Evolutionary conservation across 176 grass and related monocot species (phyloP), one percentile per base, ranked within the genome.

Genomic region (Otatea glauca): DNA sequence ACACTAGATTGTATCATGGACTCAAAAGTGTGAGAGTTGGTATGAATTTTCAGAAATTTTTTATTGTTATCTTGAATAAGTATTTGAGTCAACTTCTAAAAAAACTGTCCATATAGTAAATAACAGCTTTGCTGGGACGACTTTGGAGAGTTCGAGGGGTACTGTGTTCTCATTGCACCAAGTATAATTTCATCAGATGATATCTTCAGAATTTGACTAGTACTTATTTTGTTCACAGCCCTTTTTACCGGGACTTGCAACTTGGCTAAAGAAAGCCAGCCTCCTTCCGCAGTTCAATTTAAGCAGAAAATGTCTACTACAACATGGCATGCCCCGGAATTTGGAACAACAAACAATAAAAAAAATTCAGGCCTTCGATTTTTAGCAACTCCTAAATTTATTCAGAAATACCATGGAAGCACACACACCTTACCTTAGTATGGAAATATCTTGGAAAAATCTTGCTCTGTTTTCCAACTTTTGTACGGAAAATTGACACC

Each of bases 161-260:
- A 38, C n/a, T 25, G 24, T 21, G 47, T 4, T 45, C 8, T 84
- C 64, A 70, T 45, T 37, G 4, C 63, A 47, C 45, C 37, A 8
- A 65, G 14, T 37, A 38, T 10, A 25, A 11, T 62, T 3, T 62
- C 79, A 39, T 74, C 21, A 3, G 24, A 25, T 21, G 17, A 56
- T 56, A 64, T 37, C 59, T 48, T 37, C 7, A 55, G 12, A 47
- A 78, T 84, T 72, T 65, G 66, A 88, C 65, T 5, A 48, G 20
- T 64, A 39, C 25, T 86, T 32, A 5, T 82, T 82, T 74, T 9
- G 75, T 16, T 43, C 72, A 68, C 72, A 68, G 42, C 29, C 29
- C 29, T 68, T 83, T 83, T 83, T 79, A 78, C 73, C 67, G 32
- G 35, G 56, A 90, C 75, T 43, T 66, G 16, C 59, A 79, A 34